Evolutionary conservation across 164 flowering plant genomes (phyloP).

Genomic region (Tinospora cordifolia): DNA sequence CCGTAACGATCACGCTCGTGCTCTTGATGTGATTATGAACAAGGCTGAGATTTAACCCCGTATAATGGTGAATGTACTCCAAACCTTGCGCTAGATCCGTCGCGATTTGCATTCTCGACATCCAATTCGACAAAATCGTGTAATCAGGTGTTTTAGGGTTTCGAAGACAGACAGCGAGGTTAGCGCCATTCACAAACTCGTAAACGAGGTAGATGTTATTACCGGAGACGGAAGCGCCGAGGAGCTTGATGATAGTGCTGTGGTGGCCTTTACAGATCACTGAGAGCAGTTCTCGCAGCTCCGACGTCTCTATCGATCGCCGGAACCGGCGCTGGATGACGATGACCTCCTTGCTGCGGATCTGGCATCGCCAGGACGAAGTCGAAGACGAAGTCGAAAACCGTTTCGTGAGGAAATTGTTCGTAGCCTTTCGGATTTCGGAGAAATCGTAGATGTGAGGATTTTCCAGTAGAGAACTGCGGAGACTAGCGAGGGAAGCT

Average conservation of each 20-base stretch:
- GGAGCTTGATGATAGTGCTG: slow-evolving; percentile 49
- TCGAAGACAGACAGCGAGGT: slow-evolving; percentile 48
- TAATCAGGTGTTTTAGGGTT: background rate
- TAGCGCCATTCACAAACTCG: slow-evolving; percentile 55
- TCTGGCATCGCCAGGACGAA: slow-evolving; percentile 59
- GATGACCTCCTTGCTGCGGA: slow-evolving; percentile 39
- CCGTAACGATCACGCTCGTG: slow-evolving; percentile 37
- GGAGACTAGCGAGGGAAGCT: slow-evolving; percentile 31
- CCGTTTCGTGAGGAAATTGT: slow-evolving; percentile 36
- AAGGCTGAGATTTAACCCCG: slow-evolving; percentile 41
- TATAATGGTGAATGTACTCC: slow-evolving; percentile 60
- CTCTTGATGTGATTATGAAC: slow-evolving; percentile 65
- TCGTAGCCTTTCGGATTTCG: slow-evolving; percentile 47
- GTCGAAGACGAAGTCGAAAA: slow-evolving; percentile 41
- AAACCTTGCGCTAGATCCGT: slow-evolving; percentile 54
- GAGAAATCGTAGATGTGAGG: slow-evolving; percentile 42
- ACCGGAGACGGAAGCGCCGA: slow-evolving; percentile 50
- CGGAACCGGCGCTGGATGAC: slow-evolving; percentile 59
- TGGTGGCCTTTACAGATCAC: slow-evolving; percentile 56
- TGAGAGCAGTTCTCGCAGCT: slow-evolving; percentile 34
- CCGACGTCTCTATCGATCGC: slow-evolving; percentile 24
- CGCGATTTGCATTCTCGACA: slow-evolving; percentile 62
- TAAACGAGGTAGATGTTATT: slow-evolving; percentile 60
- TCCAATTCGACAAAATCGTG: slow-evolving; percentile 35
- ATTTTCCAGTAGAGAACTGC: slow-evolving; percentile 28